Base-by-base conservation (phyloP, 345 rosid genomes). In the Melaleuca alternifolia region DNA sequence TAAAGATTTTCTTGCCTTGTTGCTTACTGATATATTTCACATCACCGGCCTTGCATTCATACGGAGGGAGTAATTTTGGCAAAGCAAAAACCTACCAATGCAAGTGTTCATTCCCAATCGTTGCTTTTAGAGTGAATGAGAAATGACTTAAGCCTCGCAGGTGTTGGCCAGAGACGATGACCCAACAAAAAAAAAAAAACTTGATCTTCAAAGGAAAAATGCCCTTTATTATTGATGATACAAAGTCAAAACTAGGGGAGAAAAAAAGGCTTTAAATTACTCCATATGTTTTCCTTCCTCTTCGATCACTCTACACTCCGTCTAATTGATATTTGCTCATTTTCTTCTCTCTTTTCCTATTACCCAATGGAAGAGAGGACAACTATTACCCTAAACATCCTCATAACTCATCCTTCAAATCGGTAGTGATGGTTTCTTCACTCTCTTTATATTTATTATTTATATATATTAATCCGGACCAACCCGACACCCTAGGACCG, bases 351-450 rank as follows among this genome's bases (percentile, higher is more conserved):
- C 33, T 82, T 61, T 24, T 51, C 50, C 57, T 33, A 54, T 37
- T 6, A 59, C 33, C 52, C 65, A 44, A 5, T 50, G 76, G n/a
- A 77, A 54, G 37, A 30, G 56, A 76, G n/a, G 48, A 30, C 53
- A 44, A 85, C 6, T 48, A 18, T 33, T 26, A 10, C 13, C 76
- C 59, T 24, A 59, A 61, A 59, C 33, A 52, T 86, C 54, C 90
- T 96, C 91, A 98, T 89, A 98, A 91, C 87, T 97, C 99, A 65
- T 97, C 99, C 92, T 97, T 97, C 53, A 83, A 85, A 30, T 91
- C 93, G 1, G 84, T 85, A 9, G 83, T 77, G 87, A 87, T 77
- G 59, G 89, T 90, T 82, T 89, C 89, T 0, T 53, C 86, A 44
- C 88, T 87, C 57, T 84, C 92, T 87, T 89, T 90, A n/a, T n/a